Evolutionary conservation across 306 rosid genomes (phyloP).

Genomic region (Sicyos baderoa): DNA sequence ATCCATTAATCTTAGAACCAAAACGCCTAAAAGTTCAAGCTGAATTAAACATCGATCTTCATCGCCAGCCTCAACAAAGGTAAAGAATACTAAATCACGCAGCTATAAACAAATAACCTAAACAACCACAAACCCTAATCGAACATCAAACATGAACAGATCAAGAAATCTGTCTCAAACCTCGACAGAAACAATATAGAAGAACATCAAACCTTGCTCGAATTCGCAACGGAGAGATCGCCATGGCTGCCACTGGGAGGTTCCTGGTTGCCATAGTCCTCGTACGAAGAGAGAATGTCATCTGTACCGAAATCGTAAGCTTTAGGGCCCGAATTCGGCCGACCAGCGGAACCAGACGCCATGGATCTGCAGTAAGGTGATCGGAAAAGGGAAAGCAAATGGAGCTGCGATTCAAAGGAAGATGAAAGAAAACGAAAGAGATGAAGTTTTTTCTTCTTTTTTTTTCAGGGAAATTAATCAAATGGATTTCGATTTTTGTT

Average conservation of each 20-base stretch:
- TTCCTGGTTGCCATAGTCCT: constrained; percentile 46
- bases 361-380: constrained; percentile 28
- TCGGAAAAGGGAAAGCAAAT: not conserved
- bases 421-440: not conserved
- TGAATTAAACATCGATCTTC: not conserved
- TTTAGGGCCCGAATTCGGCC: constrained; percentile 55
- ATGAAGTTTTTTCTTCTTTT: not conserved
- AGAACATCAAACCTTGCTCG: constrained; percentile 41
- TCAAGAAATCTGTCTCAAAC: not conserved
- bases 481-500: not conserved
- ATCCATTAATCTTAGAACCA: not conserved
- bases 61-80: not conserved
- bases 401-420: constrained; percentile 19
- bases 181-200: not conserved
- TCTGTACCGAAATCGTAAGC: constrained; percentile 56
- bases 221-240: constrained; percentile 41
- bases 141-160: not conserved
- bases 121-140: constrained; percentile 15
- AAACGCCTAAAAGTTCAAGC: not conserved
- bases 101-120: not conserved
- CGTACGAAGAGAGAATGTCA: constrained; percentile 60
- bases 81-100: too few relatives aligned
- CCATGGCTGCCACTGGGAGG: constrained; percentile 43
- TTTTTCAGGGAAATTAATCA: constrained; percentile 23
- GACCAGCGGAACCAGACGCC: constrained; percentile 81